These are phyloP conservation scores for Tetrapyrgos nigripes DNA, from an alignment of 1,284 basidiomycete species.

Conservation along the genomic window DNA sequence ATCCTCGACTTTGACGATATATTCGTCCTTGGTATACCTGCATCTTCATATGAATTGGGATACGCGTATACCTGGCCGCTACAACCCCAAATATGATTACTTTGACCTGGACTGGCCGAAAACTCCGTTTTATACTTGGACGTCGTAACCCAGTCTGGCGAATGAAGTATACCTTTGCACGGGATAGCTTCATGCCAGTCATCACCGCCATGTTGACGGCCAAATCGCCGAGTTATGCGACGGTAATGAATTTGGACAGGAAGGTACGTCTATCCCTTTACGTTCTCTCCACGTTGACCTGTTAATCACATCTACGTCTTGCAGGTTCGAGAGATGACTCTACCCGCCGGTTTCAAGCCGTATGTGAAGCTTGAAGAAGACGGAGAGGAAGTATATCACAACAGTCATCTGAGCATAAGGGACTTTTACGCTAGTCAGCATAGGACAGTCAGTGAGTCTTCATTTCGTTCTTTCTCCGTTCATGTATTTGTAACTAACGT, in stretches of 20 bases:
- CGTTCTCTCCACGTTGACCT: neutral
- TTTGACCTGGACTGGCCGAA: neutral
- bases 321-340: constrained; percentile 29
- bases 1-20: too few relatives aligned
- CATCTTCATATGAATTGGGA: too few relatives aligned
- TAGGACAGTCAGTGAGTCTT: constrained; percentile 50
- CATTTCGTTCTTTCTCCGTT: neutral
- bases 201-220: constrained; percentile 51
- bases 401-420: constrained; percentile 45
- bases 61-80: too few relatives aligned
- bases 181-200: constrained; percentile 48
- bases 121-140: neutral
- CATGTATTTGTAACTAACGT: neutral
- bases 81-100: neutral
- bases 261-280: constrained; percentile 3
- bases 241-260: constrained; percentile 50
- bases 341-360: constrained; percentile 47
- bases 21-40: too few relatives aligned
- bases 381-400: constrained; percentile 45
- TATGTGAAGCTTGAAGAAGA: constrained; percentile 43
- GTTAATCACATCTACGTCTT: neutral
- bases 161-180: constrained; percentile 51
- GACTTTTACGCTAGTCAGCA: constrained; percentile 53
- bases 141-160: constrained; percentile 44
- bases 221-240: constrained; percentile 47